Base-by-base conservation (phyloP, 2,329 filamentous ascomycete species). In the Acrocalymma vagum region DNA sequence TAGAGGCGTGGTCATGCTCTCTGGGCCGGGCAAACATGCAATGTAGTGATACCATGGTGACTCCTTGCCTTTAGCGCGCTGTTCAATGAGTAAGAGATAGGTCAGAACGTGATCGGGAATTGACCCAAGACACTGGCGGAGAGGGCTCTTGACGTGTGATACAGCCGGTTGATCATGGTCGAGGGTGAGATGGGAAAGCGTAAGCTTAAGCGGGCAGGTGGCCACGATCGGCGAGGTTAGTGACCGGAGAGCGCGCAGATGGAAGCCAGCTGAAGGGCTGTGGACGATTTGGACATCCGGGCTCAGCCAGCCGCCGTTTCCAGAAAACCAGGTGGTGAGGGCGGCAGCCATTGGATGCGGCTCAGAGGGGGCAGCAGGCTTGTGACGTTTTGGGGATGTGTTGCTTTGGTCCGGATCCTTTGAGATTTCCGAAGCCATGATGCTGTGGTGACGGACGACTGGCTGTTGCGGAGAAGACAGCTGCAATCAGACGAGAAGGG, bases 21-120 rank as follows among this genome's bases (percentile, higher is more conserved):
- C 51, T 9, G 55, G 44, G 9, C 17, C 47, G 9, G 70, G 70
- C 29, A 72, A 53, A 30, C 61, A 63, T 14, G 51, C 48, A 33
- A 72, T 63, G 42, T 72, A 72, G 18, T 62, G 52, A 17, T 56
- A 35, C 70, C 70, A 72, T 43, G 53, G 58, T 10, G 65, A 69
- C 1, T 50, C 38, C n/a, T 22, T 51, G 33, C 32, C 53, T 45
- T 37, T 55, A 20, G 38, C 48, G 22, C 52, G 52, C 47, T 72
- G 66, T 48, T 72, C 67, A 26, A 67, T 53, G 37, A 72, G 57
- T 6, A 71, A 48, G 14, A 72, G 58, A 33, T 66, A 63, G 8
- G 62, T 59, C 35, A 71, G 42, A 34, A 70, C 58, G 39, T 65
- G 55, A 32, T 65, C 51, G 14, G 64, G 63, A 18, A 70, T 42